phyloP scores from a whole-genome alignment of 208 protist genomes.

The Leishmania martiniquensis region DNA sequence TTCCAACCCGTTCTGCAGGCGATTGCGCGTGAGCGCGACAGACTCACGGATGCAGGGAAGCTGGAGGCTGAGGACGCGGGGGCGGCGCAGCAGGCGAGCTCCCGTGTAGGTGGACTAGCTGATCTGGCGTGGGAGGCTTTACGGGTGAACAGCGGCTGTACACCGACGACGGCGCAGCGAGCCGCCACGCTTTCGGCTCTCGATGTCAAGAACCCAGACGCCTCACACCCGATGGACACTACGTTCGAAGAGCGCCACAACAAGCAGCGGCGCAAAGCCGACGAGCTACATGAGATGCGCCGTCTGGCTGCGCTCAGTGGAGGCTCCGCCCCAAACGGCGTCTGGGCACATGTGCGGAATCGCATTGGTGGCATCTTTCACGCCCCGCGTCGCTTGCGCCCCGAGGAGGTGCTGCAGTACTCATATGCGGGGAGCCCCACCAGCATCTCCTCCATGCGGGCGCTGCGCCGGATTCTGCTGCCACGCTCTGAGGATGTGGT shows the following conservation, averaged over 20 bases:
- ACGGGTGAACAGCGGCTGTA: slow-evolving; percentile 12
- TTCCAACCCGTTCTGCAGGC: slow-evolving; percentile 62
- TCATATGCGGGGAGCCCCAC: slow-evolving; percentile 85
- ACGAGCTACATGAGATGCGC: slow-evolving; percentile 45
- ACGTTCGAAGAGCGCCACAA: slow-evolving; percentile 46
- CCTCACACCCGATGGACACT: slow-evolving; percentile 82
- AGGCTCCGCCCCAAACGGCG: background rate
- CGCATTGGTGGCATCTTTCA: slow-evolving; percentile 69
- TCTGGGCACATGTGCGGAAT: slow-evolving; percentile 15
- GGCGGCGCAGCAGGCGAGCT: background rate
- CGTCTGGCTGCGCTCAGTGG: slow-evolving; percentile 25
- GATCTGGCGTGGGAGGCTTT: slow-evolving; percentile 27
- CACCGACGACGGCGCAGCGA: background rate
- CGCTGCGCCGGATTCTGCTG: slow-evolving; percentile 74
- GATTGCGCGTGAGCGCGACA: slow-evolving; percentile 51
- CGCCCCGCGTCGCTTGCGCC: slow-evolving; percentile 7
- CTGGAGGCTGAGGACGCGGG: slow-evolving; percentile 1
- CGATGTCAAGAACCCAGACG: slow-evolving; percentile 7
- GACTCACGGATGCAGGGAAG: slow-evolving; percentile 16
- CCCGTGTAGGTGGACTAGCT: background rate
- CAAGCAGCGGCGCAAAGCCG: slow-evolving; percentile 25
- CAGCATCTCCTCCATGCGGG: slow-evolving; percentile 62
- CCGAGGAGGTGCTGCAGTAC: slow-evolving; percentile 57
- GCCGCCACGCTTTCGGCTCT: slow-evolving; percentile 11
- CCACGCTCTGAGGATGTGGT: slow-evolving; percentile 85